Percentiles rank a stretch among this genome's conserved stretches.
Evolutionary conservation across 768 basidiomycete genomes (phyloP).

Genomic region (Pleurotus cornucopiae): DNA sequence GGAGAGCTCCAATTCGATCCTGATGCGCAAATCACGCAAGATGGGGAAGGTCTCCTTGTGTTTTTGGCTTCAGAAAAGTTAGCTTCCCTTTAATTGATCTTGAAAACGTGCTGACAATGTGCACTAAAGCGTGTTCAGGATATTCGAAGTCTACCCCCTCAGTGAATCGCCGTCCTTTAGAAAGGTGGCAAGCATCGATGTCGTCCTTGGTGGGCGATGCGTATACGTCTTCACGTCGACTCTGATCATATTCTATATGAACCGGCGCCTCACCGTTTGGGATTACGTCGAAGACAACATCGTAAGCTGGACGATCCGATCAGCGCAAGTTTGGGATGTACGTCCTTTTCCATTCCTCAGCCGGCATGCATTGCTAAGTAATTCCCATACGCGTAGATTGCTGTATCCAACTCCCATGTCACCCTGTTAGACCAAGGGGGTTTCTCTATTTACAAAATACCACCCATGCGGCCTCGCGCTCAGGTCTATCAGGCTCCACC

Average conservation of each 20-base stretch:
- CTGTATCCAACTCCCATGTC: slow-evolving; percentile 7
- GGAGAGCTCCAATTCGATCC: slow-evolving; percentile 7
- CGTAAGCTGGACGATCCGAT: slow-evolving; percentile 13
- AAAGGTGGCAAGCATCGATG: slow-evolving; percentile 1
- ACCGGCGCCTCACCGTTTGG: slow-evolving; percentile 5
- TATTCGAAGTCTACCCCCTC: slow-evolving; percentile 9
- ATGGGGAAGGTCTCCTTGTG: slow-evolving; percentile 11
- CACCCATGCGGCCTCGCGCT: slow-evolving; percentile 1
- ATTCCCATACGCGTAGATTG: not conserved
- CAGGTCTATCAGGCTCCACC: not conserved
- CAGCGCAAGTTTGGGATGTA: slow-evolving; percentile 5
- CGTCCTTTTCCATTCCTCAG: slow-evolving; percentile 8
- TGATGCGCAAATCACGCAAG: slow-evolving; percentile 6
- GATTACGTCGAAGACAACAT: slow-evolving; percentile 5
- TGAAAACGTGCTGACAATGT: not conserved
- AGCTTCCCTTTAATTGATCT: not conserved
- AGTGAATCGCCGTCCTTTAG: slow-evolving; percentile 2
- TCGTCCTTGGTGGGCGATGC: not conserved
- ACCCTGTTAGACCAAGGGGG: slow-evolving; percentile 4
- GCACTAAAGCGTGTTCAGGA: not conserved
- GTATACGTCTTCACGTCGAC: slow-evolving; percentile 6
- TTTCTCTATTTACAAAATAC: slow-evolving; percentile 11
- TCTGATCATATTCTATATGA: slow-evolving; percentile 8
- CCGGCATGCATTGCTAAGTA: not conserved
- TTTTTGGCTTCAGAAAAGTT: slow-evolving; percentile 4